Conservation (phyloP, 2,329 filamentous ascomycete species). For the Pseudodiploospora longispora region DNA sequence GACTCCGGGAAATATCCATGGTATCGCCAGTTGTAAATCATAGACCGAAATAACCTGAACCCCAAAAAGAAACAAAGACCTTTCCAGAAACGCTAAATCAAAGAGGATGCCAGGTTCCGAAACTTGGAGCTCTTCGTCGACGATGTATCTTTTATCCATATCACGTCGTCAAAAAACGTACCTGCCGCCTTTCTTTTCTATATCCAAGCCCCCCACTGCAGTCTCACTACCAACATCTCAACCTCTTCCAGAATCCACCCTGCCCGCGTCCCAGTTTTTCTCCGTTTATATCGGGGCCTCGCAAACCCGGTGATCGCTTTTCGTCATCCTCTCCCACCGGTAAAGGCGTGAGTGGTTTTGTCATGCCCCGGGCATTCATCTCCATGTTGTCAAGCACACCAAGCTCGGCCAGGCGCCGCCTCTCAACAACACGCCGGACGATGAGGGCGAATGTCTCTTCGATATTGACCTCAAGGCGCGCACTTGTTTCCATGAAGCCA, state of each 20-base stretch:
- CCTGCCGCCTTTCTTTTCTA: background rate
- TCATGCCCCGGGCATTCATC: slow-evolving; percentile 45
- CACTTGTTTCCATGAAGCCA: slow-evolving; percentile 87
- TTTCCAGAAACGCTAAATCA: too few species aligned
- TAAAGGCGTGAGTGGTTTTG: slow-evolving; percentile 49
- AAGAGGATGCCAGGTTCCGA: too few species aligned
- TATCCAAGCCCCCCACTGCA: too few species aligned
- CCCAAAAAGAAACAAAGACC: too few species aligned
- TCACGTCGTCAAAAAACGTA: too few species aligned
- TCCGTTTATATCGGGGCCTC: slow-evolving; percentile 35
- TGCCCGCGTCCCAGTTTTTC: slow-evolving; percentile 34
- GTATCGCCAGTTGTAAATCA: too few species aligned
- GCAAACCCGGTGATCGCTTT: slow-evolving; percentile 38
- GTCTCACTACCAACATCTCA: slow-evolving; percentile 44
- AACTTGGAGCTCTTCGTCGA: too few species aligned
- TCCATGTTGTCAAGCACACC: slow-evolving; percentile 33
- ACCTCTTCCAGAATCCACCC: slow-evolving; percentile 46
- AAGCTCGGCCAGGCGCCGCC: slow-evolving; percentile 41
- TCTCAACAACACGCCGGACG: slow-evolving; percentile 53
- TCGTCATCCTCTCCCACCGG: slow-evolving; percentile 31
- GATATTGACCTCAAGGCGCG: slow-evolving; percentile 76
- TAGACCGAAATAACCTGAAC: too few species aligned
- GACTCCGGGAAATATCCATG: too few species aligned
- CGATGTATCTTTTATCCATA: too few species aligned
- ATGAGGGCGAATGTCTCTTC: slow-evolving; percentile 78